Percentiles rank a stretch among this genome's conserved stretches.
These are phyloP conservation scores for Alternaria arbusti DNA, from an alignment of 2,329 filamentous ascomycete species.

Conservation along the genomic window DNA sequence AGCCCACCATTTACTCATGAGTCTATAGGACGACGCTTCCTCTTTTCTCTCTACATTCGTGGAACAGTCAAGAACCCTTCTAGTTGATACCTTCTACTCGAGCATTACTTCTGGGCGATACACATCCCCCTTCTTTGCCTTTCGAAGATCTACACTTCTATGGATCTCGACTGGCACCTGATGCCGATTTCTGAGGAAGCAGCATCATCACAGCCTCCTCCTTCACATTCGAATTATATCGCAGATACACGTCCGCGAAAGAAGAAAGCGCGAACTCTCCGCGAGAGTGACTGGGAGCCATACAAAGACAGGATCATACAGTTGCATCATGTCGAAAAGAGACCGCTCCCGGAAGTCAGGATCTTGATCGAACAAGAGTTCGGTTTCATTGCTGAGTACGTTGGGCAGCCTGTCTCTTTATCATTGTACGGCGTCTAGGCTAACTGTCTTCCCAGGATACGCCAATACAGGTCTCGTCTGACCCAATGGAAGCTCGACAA, in stretches of 20 bases:
- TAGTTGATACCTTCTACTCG: too few species aligned
- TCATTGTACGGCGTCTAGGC: not conserved
- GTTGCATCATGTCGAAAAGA: rapidly evolving
- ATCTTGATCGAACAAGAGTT: not conserved
- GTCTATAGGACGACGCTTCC: not conserved
- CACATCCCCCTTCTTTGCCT: not conserved
- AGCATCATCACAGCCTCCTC: not conserved
- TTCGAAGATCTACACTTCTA: not conserved
- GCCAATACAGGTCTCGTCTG: not conserved
- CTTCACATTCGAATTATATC: rapidly evolving
- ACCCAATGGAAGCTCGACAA: constrained; percentile 24
- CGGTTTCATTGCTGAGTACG: not conserved
- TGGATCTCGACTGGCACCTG: not conserved
- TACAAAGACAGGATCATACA: not conserved
- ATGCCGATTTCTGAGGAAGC: not conserved
- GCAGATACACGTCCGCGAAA: not conserved
- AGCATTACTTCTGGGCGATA: not conserved
- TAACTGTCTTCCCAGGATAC: not conserved
- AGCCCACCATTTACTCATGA: not conserved
- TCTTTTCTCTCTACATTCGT: not conserved
- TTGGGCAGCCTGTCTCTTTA: too few species aligned
- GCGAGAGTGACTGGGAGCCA: not conserved
- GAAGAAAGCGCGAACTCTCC: not conserved
- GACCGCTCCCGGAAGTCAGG: not conserved
- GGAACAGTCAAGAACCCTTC: too few species aligned